phyloP scores from a whole-genome alignment of 257 asterid genomes.

The Nicotiana sylvestris region DNA sequence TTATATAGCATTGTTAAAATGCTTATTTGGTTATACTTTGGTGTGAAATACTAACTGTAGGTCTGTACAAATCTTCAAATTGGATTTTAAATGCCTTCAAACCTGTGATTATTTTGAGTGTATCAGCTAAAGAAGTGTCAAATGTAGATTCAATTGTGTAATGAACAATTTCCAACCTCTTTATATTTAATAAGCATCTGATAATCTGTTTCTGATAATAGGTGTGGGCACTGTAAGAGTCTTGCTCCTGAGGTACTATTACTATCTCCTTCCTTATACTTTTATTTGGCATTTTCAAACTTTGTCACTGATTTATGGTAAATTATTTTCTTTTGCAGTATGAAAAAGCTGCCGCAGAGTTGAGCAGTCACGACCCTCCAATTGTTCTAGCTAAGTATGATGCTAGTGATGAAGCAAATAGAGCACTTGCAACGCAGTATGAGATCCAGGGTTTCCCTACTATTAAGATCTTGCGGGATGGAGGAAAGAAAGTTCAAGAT shows the following conservation, averaged over 20 bases:
- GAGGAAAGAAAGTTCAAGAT: constrained; percentile 58
- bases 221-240: constrained; percentile 93
- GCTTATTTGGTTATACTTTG: neutral
- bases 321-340: constrained; percentile 33
- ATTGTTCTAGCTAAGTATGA: constrained; percentile 72
- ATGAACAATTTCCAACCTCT: neutral
- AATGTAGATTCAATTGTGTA: neutral
- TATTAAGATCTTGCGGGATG: constrained; percentile 68
- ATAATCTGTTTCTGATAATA: constrained; percentile 23
- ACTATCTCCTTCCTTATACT: neutral
- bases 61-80: neutral
- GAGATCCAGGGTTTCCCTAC: constrained; percentile 77
- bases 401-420: constrained; percentile 53
- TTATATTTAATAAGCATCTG: neutral
- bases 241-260: constrained; percentile 90
- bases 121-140: neutral
- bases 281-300: neutral
- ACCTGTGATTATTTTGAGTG: neutral
- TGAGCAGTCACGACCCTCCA: constrained; percentile 72
- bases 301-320: neutral
- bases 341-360: constrained; percentile 67
- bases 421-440: constrained; percentile 46
- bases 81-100: neutral
- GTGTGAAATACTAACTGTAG: neutral
- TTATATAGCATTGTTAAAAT: neutral